A percentile compares a stretch with the other conserved stretches of the same genome.
These are phyloP conservation scores for Coelastrella sp. DNA, from an alignment of 139 green algal genomes.

Conservation along the genomic window DNA sequence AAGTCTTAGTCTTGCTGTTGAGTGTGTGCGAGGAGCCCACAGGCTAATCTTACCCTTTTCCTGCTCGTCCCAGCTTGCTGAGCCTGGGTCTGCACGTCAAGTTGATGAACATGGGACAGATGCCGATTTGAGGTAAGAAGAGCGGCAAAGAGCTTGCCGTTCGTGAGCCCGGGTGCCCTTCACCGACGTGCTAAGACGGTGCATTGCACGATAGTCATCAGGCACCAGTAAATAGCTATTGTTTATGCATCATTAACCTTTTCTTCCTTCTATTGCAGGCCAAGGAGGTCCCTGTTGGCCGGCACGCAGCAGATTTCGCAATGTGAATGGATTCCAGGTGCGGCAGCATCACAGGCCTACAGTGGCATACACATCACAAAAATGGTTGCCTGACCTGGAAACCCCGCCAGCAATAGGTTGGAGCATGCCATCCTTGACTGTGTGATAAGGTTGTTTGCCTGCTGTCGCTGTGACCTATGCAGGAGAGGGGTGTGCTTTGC, in stretches of 20 bases:
- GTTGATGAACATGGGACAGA: neutral
- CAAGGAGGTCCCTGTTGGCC: neutral
- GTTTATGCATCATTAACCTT: too few relatives aligned
- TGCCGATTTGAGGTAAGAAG: neutral
- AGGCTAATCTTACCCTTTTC: neutral
- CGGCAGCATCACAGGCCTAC: neutral
- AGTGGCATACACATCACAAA: neutral
- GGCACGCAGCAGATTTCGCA: constrained; percentile 35
- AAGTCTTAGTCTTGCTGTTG: neutral
- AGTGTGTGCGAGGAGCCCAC: neutral
- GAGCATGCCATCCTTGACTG: too few relatives aligned
- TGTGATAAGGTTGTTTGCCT: neutral
- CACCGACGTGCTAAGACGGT: neutral
- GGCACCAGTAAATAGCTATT: too few relatives aligned
- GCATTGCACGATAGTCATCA: neutral
- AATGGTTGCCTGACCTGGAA: neutral
- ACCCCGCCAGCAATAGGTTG: too few relatives aligned
- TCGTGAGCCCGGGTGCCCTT: neutral
- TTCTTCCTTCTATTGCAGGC: constrained; percentile 9
- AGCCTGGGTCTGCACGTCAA: neutral
- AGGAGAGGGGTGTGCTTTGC: constrained; percentile 39
- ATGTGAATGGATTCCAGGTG: constrained; percentile 42
- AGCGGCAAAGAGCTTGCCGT: neutral
- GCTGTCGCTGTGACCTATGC: neutral
- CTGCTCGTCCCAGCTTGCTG: neutral